These are phyloP conservation scores for Phytophthora tentaculata DNA, from an alignment of 352 stramenopile genomes.

Conservation along the genomic window DNA sequence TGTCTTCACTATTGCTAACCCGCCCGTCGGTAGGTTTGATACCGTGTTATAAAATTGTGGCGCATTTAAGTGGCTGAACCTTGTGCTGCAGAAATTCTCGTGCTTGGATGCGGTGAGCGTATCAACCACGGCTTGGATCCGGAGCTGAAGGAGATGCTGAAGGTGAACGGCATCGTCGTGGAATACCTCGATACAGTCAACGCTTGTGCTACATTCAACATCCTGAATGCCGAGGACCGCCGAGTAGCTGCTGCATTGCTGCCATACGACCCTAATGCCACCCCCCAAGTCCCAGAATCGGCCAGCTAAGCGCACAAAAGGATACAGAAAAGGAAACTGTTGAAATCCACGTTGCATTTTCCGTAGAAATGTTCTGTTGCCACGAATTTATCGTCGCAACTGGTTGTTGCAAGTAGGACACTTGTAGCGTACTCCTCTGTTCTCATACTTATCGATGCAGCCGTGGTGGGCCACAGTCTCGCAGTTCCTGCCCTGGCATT, in stretches of 20 bases:
- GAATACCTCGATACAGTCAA: slow-evolving; percentile 88
- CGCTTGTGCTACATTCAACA: slow-evolving; percentile 91
- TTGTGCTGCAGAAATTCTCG: slow-evolving; percentile 64
- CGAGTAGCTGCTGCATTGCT: slow-evolving; percentile 82
- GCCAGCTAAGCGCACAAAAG: slow-evolving; percentile 14
- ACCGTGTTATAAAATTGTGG: not conserved
- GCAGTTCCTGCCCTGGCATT: slow-evolving; percentile 46
- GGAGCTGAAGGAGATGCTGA: slow-evolving; percentile 77
- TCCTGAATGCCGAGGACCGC: slow-evolving; percentile 91
- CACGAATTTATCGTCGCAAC: slow-evolving; percentile 39
- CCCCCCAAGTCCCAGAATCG: slow-evolving; percentile 6
- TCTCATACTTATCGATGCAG: slow-evolving; percentile 74
- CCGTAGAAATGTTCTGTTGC: not conserved
- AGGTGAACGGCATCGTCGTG: slow-evolving; percentile 84
- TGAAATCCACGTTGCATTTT: slow-evolving; percentile 13
- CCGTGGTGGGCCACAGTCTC: slow-evolving; percentile 53
- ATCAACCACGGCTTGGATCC: slow-evolving; percentile 68
- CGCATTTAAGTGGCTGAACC: not conserved
- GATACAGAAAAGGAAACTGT: not conserved
- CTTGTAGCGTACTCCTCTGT: slow-evolving; percentile 65
- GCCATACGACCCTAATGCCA: slow-evolving; percentile 59
- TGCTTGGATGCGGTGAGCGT: slow-evolving; percentile 76
- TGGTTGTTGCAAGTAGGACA: slow-evolving; percentile 56
- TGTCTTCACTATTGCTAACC: slow-evolving; percentile 80
- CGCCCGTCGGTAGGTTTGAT: slow-evolving; percentile 57